Evolutionary conservation across 1,284 basidiomycete species (phyloP), one percentile per base, ranked within the genome.

Genomic region (Puccinia triticina): DNA sequence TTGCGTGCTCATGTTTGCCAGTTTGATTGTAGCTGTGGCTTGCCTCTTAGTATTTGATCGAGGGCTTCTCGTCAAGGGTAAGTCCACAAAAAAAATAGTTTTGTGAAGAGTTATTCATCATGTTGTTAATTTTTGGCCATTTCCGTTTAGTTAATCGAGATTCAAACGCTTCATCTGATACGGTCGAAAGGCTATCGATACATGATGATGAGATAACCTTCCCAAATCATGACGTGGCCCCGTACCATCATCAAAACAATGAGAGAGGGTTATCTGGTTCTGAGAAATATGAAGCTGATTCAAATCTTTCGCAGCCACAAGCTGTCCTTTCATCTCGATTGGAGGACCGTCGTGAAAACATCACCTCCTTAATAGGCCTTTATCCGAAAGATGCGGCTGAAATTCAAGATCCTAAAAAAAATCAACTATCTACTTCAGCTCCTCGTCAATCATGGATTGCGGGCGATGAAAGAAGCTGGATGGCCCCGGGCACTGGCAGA

Each of bases 1-100:
- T 48, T 81, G 79, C 43, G 43, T 81, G 34, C 69, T 81, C 29
- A 71, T 81, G 67, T 61, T 81, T 81, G 43, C 79, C 37, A 81
- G 79, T 53, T 66, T 81, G 50, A n/a, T 81, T 3, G 43, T 74
- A 26, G 79, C 79, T 37, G 67, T 66, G 12, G 69, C 37, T 2
- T 81, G 79, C 67, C 57, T 74, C 21, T 14, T 81, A n/a, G 37
- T 71, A 14, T 81, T 81, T 66, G 79, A 81, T 32, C 50, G 37
- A 59, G 79, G 79, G 16, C 37, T 81, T 59, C 57, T 81, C 26
- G 21, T 23, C 23, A 59, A 66, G 72, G 79, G 79, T 81, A 69
- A 72, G 26, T 26, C 48, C 18, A 18, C 3, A n/a, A 48, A 67
- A 26, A 21, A 7, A 32, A 11, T 1, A 26, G 11, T 40, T 72